phyloP scores from a whole-genome alignment of 78 protist species.

The slime mould (Dictyostelium discoideum) region DNA sequence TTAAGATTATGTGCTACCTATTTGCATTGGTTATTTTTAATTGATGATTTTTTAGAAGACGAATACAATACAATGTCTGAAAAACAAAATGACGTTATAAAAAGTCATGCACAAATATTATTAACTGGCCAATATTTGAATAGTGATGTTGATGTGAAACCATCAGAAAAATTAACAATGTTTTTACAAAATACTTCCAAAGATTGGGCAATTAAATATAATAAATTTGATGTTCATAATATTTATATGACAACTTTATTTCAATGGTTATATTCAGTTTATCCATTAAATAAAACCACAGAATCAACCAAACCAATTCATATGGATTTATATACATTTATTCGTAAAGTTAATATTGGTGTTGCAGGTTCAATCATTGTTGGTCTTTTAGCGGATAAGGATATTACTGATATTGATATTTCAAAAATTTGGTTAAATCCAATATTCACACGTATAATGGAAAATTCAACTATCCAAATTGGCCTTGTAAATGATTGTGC shows the following conservation, averaged over 20 bases:
- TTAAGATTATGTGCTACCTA: background rate
- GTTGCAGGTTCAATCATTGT: background rate
- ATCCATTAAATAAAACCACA: background rate
- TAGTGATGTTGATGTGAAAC: background rate
- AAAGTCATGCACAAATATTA: background rate
- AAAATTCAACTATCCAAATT: background rate
- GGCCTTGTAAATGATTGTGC: background rate
- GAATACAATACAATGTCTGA: background rate
- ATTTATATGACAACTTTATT: background rate
- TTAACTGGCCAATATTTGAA: background rate
- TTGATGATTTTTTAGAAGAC: background rate
- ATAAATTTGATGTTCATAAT: background rate
- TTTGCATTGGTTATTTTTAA: background rate
- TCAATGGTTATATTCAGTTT: background rate
- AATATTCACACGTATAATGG: background rate
- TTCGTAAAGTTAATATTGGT: background rate
- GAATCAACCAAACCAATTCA: background rate
- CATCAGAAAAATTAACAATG: background rate
- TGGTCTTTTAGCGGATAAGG: background rate
- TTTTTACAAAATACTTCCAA: background rate
- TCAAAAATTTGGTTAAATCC: background rate
- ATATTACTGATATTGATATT: background rate
- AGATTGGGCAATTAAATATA: background rate
- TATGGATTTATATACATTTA: background rate
- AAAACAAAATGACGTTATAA: background rate